Base-by-base conservation (phyloP, 208 protist species). In the Leptomonas seymouri region DNA sequence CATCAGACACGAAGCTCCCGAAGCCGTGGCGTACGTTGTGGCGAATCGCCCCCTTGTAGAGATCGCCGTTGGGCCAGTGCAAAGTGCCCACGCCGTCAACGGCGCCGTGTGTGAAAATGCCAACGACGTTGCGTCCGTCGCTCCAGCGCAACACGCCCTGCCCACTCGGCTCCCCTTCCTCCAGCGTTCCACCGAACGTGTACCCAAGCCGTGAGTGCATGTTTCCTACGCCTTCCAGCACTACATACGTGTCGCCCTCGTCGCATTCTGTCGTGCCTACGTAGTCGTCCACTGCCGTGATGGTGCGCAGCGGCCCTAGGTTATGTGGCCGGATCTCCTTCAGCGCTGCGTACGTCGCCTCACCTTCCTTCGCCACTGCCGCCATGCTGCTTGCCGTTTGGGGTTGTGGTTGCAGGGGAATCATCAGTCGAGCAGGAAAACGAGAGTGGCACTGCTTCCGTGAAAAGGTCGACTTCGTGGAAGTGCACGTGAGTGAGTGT, bases 1-100 rank as follows among this genome's bases (percentile, higher is more conserved):
- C 20, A 31, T 78, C 63, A 1, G 88, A 85, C 15, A 67, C 75
- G 5, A 96, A 69, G 30, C 54, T 80, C 23, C 95, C 95, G 51
- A 59, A n/a, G 23, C 95, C 95, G 68, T 97, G 81, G 45, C 88
- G 82, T 25, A 94, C 80, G 36, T 85, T 85, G 50, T 90, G 74
- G 23, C 76, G 44, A 15, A 96, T 71, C 6, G 86, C 66, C 3
- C 90, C 90, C 21, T 67, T 62, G 69, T 96, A 96, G 21, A 39
- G 21, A 54, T 92, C 87, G 5, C 86, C 85, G 57, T 82, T 93
- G 3, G 85, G 64, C 86, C 88, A 95, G 20, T 54, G 68, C 54
- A 95, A 75, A 18, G 23, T 41, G 44, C 74, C 72, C 8, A 20
- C 30, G 36, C 78, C 89, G n/a, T 58, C 57, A 23, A 80, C 74